These are phyloP conservation scores for Paracoccidioides brasiliensis DNA, from an alignment of 2,329 filamentous ascomycete species.

Conservation along the genomic window DNA sequence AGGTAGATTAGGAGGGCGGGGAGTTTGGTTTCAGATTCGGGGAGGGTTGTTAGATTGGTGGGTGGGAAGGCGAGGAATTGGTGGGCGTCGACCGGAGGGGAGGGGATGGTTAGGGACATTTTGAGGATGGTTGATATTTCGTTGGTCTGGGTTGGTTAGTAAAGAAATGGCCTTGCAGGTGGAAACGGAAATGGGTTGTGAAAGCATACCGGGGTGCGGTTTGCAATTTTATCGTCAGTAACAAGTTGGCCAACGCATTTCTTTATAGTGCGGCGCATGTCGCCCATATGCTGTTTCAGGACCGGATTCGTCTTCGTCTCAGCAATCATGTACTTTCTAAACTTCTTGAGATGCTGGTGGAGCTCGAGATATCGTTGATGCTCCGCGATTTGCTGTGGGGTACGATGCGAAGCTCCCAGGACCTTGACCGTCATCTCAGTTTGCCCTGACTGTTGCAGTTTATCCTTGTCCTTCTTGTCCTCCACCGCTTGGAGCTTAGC, in stretches of 20 bases:
- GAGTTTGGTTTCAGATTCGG: conserved; percentile 32
- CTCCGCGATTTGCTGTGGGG: conserved; percentile 27
- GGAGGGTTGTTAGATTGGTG: conserved; percentile 22
- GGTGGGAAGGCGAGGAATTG: conserved; percentile 39
- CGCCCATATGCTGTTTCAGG: conserved; percentile 54
- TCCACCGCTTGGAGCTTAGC: conserved; percentile 15
- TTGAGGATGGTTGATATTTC: conserved; percentile 42
- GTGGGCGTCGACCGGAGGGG: conserved; percentile 45
- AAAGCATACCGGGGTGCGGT: conserved; percentile 42
- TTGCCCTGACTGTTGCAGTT: conserved; percentile 18
- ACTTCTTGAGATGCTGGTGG: conserved; percentile 53
- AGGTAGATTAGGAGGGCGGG: conserved; percentile 60
- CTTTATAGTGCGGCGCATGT: conserved; percentile 57
- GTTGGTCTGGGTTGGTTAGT: conserved; percentile 23
- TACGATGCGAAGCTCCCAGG: conserved; percentile 18
- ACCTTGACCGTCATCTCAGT: conserved; percentile 4
- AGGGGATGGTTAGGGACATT: conserved; percentile 39
- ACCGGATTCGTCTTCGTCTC: conserved; percentile 43
- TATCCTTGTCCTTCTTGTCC: conserved; percentile 16
- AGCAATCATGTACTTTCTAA: conserved; percentile 41
- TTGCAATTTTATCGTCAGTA: conserved; percentile 50
- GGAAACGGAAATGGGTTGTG: not conserved
- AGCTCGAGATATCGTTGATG: conserved; percentile 42
- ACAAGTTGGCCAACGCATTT: conserved; percentile 59
- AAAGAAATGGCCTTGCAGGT: not conserved